Evolutionary conservation across 73 alveolate genomes (phyloP), one percentile per base, ranked within the genome.

Genomic region (Paramecium biaurelia): DNA sequence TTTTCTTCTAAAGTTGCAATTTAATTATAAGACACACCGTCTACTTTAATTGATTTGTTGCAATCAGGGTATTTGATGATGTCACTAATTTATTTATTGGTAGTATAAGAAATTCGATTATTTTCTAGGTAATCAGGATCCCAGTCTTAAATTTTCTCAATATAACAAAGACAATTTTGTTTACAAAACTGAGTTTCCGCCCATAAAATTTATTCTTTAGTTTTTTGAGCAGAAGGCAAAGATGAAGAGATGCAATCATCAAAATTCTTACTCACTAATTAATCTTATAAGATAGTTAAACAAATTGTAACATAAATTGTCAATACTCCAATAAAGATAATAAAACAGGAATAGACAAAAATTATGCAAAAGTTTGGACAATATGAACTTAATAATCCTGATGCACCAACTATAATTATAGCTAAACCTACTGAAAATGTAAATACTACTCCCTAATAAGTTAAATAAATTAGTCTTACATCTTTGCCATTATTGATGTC

Each of bases 181-280:
- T 63, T 63, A 32, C 84, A 63, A 63, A 63, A 63, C 45, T 63
- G 84, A 3, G 84, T 63, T 63, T 63, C 84, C 0, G 84, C 84
- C 84, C 84, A 63, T 63, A 63, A 63, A 63, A 63, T 63, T 32
- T 63, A 63, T 63, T 63, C 84, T n/a, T 63, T 63, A 10, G 84
- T 26, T 63, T 63, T 63, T 30, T 26, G 49, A 30, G 84, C 84
- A 30, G 47, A 23, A 12, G 84, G 84, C 28, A 63, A 32, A 26
- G 41, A 26, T 0, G 84, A 63, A 2, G 84, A 63, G 12, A 63
- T 63, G 21, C 84, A 63, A 63, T 63, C 84, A 53, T 53, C 68
- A 26, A 63, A 63, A 30, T 63, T 24, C 14, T 63, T 26, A 7
- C 4, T 63, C 11, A 63, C 8, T 30, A 63, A 23, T 63, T 63